Conservation (phyloP, 1,284 basidiomycete species). For the Rhodofomes roseus region DNA sequence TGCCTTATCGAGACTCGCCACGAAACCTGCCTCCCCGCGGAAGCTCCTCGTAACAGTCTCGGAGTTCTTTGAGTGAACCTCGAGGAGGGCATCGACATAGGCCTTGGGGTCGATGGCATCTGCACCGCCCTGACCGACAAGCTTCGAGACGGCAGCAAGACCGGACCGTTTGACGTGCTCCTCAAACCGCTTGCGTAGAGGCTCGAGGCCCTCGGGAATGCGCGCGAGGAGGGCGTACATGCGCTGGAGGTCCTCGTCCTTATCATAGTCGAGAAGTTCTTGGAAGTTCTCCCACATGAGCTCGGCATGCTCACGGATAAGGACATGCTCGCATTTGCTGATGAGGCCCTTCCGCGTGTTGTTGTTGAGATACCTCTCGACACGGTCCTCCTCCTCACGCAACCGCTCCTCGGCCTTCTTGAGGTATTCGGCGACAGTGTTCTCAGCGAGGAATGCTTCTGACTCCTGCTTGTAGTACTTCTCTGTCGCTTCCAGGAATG, state of each 20-base stretch:
- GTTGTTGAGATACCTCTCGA: slow-evolving; percentile 91
- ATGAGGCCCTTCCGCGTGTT: slow-evolving; percentile 86
- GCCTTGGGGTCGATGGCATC: slow-evolving; percentile 83
- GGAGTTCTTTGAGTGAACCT: slow-evolving; percentile 90
- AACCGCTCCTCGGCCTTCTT: slow-evolving; percentile 94
- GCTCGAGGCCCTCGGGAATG: slow-evolving; percentile 89
- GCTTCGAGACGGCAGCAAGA: slow-evolving; percentile 78
- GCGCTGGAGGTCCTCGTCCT: slow-evolving; percentile 89
- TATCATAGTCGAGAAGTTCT: slow-evolving; percentile 86
- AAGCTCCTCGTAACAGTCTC: slow-evolving; percentile 91
- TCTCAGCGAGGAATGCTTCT: slow-evolving; percentile 84
- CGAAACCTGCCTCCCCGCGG: slow-evolving; percentile 92
- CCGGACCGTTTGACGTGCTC: slow-evolving; percentile 92
- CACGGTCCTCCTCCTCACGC: slow-evolving; percentile 92
- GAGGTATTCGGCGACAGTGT: slow-evolving; percentile 94
- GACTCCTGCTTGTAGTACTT: slow-evolving; percentile 92
- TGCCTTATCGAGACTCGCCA: slow-evolving; percentile 93
- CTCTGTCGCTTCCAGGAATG: slow-evolving; percentile 89
- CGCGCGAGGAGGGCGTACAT: slow-evolving; percentile 94
- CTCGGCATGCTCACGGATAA: slow-evolving; percentile 86
- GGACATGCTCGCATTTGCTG: slow-evolving; percentile 87
- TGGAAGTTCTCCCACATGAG: slow-evolving; percentile 97
- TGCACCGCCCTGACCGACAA: slow-evolving; percentile 66
- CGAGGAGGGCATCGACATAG: slow-evolving; percentile 90
- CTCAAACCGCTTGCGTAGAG: slow-evolving; percentile 91